Evolutionary conservation across 805 yeast genomes (phyloP), one percentile per base, ranked within the genome.

Genomic region (Yarrowia sp.): DNA sequence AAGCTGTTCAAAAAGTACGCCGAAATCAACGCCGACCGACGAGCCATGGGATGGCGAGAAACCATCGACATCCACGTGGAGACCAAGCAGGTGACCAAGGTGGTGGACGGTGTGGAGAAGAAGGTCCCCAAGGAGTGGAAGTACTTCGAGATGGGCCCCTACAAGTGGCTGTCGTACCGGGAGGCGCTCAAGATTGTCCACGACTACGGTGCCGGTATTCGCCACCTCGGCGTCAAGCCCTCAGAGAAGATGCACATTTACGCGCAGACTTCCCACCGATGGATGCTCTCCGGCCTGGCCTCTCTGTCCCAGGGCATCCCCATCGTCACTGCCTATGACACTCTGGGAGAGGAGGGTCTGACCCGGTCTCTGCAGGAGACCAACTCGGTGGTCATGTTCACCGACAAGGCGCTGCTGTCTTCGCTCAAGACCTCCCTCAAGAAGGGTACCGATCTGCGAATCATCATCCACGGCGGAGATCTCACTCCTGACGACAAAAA

Each of bases 261-360:
- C 79, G 97, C 97, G 33, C 78, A 90, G 20, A 95, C 99, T 14
- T 90, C 96, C 15, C 88, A 86, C 68, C 86, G 86, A 75, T 94
- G 98, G 98, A 85, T 94, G 91, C 90, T 91, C 79, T 85, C 91
- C 39, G 94, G 87, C 71, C 77, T 91, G 69, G 97, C 93, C 15
- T 84, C 91, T 66, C 85, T 86, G 73, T 81, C 92, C 65, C 97
- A 92, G 78, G 79, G 84, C 61, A 88, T 95, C 69, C 90, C 98
- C 30, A 84, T 90, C 68, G 98, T 92, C 47, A 95, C 99, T 15
- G 98, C 99, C 44, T 95, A 95, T 78, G 98, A 93, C 78, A 92
- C 97, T 50, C 83, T 93, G 72, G 98, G 98, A 68, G 96, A 92
- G 78, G 83, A 84, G 43, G 97, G 97, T 30, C 70, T 74, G 46